phyloP scores from a whole-genome alignment of 2,329 filamentous ascomycete species.

The Colletotrichum lini region DNA sequence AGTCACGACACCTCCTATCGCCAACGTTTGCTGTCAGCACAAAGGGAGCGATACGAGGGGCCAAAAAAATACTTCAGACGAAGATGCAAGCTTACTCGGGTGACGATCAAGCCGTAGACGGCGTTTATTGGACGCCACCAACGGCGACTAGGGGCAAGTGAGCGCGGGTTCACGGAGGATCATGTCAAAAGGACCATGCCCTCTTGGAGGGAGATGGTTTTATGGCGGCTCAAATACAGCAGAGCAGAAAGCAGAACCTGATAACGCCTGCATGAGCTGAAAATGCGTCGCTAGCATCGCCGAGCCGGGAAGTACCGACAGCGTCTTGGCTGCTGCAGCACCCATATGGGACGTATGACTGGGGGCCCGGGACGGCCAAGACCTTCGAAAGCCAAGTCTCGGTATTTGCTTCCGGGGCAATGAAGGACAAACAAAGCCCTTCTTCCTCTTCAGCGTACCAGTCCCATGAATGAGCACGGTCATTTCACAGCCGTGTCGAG shows the following conservation, averaged over 20 bases:
- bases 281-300: constrained; percentile 1
- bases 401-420: too few species aligned
- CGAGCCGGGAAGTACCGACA: constrained; percentile 30
- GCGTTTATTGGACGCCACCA: constrained; percentile 10
- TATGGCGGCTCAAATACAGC: background rate
- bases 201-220: background rate
- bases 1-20: too few species aligned
- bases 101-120: background rate
- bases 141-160: constrained; percentile 5
- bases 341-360: background rate
- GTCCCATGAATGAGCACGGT: too few species aligned
- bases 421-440: background rate
- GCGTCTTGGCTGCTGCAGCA: constrained; percentile 2
- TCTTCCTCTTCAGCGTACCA: background rate
- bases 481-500: too few species aligned
- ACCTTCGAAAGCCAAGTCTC: background rate
- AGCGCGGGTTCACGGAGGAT: constrained; percentile 6
- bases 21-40: background rate
- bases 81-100: too few species aligned
- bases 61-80: too few species aligned
- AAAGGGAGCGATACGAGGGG: background rate
- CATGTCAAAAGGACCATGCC: constrained; percentile 8
- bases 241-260: background rate
- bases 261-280: constrained; percentile 2
- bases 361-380: background rate